phyloP scores from a whole-genome alignment of 106 monocot genomes.

The Dendrobium catenatum region DNA sequence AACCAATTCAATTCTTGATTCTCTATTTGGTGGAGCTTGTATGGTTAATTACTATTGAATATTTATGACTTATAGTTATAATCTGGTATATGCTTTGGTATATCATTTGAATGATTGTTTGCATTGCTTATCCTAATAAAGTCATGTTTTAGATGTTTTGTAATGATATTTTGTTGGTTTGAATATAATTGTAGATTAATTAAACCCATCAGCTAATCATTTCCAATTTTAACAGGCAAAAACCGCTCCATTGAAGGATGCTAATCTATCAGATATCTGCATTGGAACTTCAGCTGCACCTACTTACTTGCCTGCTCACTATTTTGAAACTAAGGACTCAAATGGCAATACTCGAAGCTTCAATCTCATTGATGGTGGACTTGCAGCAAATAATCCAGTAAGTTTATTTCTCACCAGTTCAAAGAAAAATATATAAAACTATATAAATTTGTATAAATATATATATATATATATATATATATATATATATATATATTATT shows the following conservation, averaged over 20 bases:
- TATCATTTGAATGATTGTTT: too few relatives aligned
- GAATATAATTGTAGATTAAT: neutral
- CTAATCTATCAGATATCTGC: conserved; percentile 45
- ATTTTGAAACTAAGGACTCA: conserved; percentile 27
- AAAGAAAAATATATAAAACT: neutral
- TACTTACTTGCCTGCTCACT: conserved; percentile 56
- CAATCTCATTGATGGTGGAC: conserved; percentile 50
- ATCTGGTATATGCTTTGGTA: too few relatives aligned
- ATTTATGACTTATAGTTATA: too few relatives aligned
- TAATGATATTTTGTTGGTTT: too few relatives aligned
- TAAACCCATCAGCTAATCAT: neutral
- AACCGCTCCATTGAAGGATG: conserved; percentile 9
- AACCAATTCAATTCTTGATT: too few relatives aligned
- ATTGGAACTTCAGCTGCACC: conserved; percentile 54
- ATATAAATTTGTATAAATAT: too few relatives aligned
- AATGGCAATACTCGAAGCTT: conserved; percentile 18
- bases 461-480: too few relatives aligned
- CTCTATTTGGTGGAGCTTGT: too few relatives aligned
- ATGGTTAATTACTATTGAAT: too few relatives aligned
- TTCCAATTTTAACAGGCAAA: conserved; percentile 14
- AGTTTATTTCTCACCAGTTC: neutral
- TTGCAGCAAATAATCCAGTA: conserved; percentile 66
- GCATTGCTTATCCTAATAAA: too few relatives aligned
- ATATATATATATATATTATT: too few relatives aligned
- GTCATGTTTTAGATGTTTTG: too few relatives aligned